Evolutionary conservation across 2,329 filamentous ascomycete genomes (phyloP).

Genomic region (Penicillium sp.): DNA sequence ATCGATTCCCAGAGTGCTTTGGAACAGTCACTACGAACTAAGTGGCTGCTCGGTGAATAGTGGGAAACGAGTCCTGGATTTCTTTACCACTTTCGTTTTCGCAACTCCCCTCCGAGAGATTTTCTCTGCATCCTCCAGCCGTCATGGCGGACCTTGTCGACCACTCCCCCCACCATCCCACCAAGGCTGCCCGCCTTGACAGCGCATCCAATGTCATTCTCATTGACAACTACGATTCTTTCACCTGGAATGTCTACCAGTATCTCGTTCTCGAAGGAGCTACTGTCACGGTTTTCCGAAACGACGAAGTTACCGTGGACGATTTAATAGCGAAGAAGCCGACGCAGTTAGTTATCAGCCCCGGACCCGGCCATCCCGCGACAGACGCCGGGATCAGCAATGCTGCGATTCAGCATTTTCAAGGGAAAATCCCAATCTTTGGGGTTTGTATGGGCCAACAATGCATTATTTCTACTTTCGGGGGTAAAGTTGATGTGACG

Average conservation of each 20-base stretch:
- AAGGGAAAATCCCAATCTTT: constrained; percentile 88
- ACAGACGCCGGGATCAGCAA: constrained; percentile 91
- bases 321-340: constrained; percentile 77
- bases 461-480: constrained; percentile 92
- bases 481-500: constrained; percentile 82
- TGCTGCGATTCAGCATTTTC: constrained; percentile 83
- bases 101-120: too few relatives aligned
- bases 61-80: too few relatives aligned
- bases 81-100: too few relatives aligned
- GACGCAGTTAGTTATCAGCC: constrained; percentile 90
- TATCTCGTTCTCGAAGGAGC: constrained; percentile 96
- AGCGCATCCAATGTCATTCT: constrained; percentile 86
- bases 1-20: too few relatives aligned
- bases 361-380: constrained; percentile 85
- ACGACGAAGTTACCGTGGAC: constrained; percentile 82
- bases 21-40: too few relatives aligned
- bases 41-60: not conserved
- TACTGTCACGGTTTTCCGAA: constrained; percentile 79
- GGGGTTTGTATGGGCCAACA: constrained; percentile 99
- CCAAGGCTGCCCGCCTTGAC: constrained; percentile 63
- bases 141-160: constrained; percentile 55
- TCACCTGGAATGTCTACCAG: constrained; percentile 99
- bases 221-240: constrained; percentile 99
- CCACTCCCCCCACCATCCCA: constrained; percentile 75
- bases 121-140: constrained; percentile 7